phyloP scores from a whole-genome alignment of 352 stramenopile genomes.

The Phytophthora sansomeana region DNA sequence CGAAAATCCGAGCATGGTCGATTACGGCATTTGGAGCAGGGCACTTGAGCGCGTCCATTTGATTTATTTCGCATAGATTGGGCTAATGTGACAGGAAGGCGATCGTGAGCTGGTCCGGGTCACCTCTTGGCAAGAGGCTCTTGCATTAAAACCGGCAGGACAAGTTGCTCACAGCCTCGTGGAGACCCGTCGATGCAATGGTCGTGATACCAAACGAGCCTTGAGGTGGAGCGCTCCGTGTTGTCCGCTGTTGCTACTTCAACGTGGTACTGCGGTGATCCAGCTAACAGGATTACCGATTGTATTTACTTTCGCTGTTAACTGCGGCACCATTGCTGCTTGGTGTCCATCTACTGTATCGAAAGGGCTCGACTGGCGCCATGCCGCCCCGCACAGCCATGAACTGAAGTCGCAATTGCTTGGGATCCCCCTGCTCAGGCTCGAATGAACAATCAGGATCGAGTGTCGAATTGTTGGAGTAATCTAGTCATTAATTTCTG shows the following conservation, averaged over 20 bases:
- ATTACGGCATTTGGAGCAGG: neutral
- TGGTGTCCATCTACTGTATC: neutral
- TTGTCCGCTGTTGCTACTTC: neutral
- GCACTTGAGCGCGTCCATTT: neutral
- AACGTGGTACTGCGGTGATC: neutral
- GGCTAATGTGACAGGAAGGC: constrained; percentile 5
- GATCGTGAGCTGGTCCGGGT: neutral
- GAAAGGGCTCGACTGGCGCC: neutral
- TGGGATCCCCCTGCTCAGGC: neutral
- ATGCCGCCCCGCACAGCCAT: neutral
- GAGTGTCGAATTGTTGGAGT: neutral
- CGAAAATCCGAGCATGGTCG: neutral
- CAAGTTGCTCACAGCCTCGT: neutral
- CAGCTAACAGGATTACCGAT: neutral
- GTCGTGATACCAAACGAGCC: neutral
- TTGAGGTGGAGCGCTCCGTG: too few species aligned
- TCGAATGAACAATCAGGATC: neutral
- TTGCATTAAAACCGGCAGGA: neutral
- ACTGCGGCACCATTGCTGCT: neutral
- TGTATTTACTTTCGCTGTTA: neutral
- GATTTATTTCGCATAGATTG: constrained; percentile 1
- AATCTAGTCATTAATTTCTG: constrained; percentile 1
- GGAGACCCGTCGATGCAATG: neutral
- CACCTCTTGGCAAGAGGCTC: too few species aligned
- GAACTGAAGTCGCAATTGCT: neutral